These are phyloP conservation scores for Apocynum venetum DNA, from an alignment of 257 asterid genomes.

Conservation along the genomic window DNA sequence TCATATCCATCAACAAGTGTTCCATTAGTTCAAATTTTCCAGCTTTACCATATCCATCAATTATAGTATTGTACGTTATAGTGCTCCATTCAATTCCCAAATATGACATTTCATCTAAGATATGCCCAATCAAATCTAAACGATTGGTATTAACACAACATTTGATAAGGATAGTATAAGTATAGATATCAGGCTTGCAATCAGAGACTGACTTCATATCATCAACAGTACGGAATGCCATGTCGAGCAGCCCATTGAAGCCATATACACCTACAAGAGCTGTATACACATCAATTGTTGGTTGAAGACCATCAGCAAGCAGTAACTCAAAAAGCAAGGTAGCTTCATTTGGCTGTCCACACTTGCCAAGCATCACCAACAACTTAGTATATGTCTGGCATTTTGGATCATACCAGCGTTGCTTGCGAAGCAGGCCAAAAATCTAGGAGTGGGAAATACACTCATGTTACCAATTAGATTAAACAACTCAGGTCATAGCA, in stretches of 20 bases:
- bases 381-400: slow-evolving; percentile 67
- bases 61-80: slow-evolving; percentile 62
- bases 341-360: slow-evolving; percentile 74
- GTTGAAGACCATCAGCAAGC: slow-evolving; percentile 68
- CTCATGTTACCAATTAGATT: not conserved
- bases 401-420: slow-evolving; percentile 80
- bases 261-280: slow-evolving; percentile 79
- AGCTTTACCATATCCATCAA: slow-evolving; percentile 91
- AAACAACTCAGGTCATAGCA: not conserved
- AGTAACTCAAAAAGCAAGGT: slow-evolving; percentile 58
- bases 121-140: slow-evolving; percentile 45
- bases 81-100: slow-evolving; percentile 54
- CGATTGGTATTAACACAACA: slow-evolving; percentile 52
- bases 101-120: slow-evolving; percentile 59
- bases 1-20: slow-evolving; percentile 53
- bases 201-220: slow-evolving; percentile 54
- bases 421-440: slow-evolving; percentile 77
- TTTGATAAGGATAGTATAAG: slow-evolving; percentile 70
- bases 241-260: slow-evolving; percentile 53
- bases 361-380: slow-evolving; percentile 85
- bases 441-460: slow-evolving; percentile 40
- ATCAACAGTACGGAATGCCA: slow-evolving; percentile 49
- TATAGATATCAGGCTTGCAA: slow-evolving; percentile 79
- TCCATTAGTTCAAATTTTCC: slow-evolving; percentile 62
- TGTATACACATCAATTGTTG: slow-evolving; percentile 69